These are phyloP conservation scores for Debaryomyces tyrocola DNA, from an alignment of 805 yeast species.

Conservation along the genomic window DNA sequence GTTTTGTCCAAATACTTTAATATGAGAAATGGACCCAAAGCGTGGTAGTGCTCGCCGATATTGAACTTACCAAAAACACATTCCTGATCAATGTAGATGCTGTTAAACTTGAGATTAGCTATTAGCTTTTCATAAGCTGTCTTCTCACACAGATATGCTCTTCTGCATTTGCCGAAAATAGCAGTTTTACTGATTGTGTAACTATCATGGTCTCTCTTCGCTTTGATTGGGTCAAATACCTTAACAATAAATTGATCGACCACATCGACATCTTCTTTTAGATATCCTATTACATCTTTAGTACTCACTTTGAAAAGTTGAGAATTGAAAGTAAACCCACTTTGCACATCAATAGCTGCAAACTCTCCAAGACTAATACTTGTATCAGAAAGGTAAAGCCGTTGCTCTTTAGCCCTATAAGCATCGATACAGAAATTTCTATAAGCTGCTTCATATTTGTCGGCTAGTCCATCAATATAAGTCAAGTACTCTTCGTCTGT, in stretches of 20 bases:
- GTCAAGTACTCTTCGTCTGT: too few relatives aligned
- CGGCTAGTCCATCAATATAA: too few relatives aligned
- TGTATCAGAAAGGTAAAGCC: too few relatives aligned
- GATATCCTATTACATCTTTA: not conserved
- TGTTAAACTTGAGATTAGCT: not conserved
- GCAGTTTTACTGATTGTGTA: not conserved
- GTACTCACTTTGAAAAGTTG: not conserved
- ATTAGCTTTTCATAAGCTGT: not conserved
- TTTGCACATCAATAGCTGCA: not conserved
- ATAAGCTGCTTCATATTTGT: too few relatives aligned
- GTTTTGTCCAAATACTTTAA: not conserved
- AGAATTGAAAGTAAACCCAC: not conserved
- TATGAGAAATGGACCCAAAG: not conserved
- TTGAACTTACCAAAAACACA: not conserved
- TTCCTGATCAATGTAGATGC: not conserved
- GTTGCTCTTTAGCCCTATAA: too few relatives aligned
- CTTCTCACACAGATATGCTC: not conserved
- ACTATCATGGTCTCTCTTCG: not conserved
- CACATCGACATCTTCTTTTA: not conserved
- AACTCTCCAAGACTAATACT: not conserved
- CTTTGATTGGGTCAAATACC: conserved; percentile 1
- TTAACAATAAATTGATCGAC: not conserved
- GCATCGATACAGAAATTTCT: too few relatives aligned
- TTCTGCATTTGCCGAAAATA: not conserved
- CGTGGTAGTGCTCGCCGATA: conserved; percentile 1